These are phyloP conservation scores for Exophiala bonariae DNA, from an alignment of 2,329 filamentous ascomycete genomes.

Conservation along the genomic window DNA sequence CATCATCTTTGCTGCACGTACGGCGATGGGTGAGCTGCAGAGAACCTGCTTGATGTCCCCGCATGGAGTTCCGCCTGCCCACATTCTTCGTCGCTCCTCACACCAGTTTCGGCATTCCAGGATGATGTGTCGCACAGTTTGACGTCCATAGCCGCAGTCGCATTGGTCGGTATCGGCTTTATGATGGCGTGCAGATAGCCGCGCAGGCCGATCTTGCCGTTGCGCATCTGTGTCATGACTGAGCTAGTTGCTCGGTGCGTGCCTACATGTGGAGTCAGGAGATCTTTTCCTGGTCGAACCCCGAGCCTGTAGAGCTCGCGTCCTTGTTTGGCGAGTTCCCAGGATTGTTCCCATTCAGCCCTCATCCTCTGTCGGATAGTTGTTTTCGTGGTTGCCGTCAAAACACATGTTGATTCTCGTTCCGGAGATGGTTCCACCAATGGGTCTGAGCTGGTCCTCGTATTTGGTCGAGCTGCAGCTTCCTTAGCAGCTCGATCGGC, in stretches of 20 bases:
- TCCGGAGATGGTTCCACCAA: no score
- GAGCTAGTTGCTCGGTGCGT: constrained; percentile 25
- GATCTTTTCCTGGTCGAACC: constrained; percentile 19
- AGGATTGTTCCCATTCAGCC: constrained; percentile 24
- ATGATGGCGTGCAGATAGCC: constrained; percentile 33
- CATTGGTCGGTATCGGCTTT: constrained; percentile 32
- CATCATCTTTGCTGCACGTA: no score
- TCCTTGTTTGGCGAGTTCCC: constrained; percentile 26
- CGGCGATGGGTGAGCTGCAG: constrained; percentile 26
- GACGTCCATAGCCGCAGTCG: constrained; percentile 29
- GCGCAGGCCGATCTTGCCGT: constrained; percentile 26
- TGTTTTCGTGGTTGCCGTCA: constrained; percentile 13
- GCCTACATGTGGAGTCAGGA: constrained; percentile 4
- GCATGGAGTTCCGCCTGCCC: constrained; percentile 29
- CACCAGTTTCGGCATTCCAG: constrained; percentile 33
- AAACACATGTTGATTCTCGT: neutral
- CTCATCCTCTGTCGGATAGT: constrained; percentile 25
- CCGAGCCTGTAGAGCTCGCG: constrained; percentile 26
- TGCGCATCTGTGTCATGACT: constrained; percentile 29
- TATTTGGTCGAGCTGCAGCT: neutral
- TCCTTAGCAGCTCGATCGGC: constrained; percentile 3
- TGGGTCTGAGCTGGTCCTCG: no score
- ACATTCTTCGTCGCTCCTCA: constrained; percentile 29
- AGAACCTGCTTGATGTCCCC: constrained; percentile 36
- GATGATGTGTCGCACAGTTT: constrained; percentile 33